Percentiles rank a stretch among this genome's conserved stretches.
Evolutionary conservation across 495 filamentous ascomycete genomes (phyloP).

Genomic region (Neurospora tetrasperma): DNA sequence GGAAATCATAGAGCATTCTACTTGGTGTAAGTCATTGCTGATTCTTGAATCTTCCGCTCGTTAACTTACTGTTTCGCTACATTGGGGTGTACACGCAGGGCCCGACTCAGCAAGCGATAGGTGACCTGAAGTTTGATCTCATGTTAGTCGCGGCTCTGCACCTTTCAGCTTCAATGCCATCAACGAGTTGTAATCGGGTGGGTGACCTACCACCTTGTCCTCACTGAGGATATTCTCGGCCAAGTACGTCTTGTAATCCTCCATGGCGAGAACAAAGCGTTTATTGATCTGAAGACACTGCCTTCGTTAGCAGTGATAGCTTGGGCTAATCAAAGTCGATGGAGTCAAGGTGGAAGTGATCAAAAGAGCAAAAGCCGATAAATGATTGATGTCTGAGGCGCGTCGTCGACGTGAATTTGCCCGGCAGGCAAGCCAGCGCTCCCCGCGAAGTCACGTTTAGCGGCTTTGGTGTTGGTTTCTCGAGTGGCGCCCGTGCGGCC

Average conservation of each 20-base stretch:
- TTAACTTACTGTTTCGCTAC: slow-evolving; percentile 25
- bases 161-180: not conserved
- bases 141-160: slow-evolving; percentile 1
- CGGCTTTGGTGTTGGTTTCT: slow-evolving; percentile 1
- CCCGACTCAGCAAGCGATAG: slow-evolving; percentile 71
- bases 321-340: no score
- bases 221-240: slow-evolving; percentile 69
- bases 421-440: not conserved
- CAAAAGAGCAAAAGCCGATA: not conserved
- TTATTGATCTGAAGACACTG: no score
- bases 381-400: slow-evolving; percentile 2
- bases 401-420: not conserved
- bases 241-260: slow-evolving; percentile 59
- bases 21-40: not conserved
- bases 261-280: slow-evolving; percentile 18
- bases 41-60: not conserved
- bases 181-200: not conserved
- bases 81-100: slow-evolving; percentile 71
- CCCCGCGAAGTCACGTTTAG: slow-evolving; percentile 21
- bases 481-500: slow-evolving; percentile 4
- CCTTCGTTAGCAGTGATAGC: no score
- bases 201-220: slow-evolving; percentile 52
- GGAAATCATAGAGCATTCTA: slow-evolving; percentile 88
- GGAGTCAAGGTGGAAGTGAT: not conserved
- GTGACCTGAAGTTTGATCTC: slow-evolving; percentile 49